Evolutionary conservation across 805 yeast genomes (phyloP).

Genomic region (Kluyveromyces starmeri): DNA sequence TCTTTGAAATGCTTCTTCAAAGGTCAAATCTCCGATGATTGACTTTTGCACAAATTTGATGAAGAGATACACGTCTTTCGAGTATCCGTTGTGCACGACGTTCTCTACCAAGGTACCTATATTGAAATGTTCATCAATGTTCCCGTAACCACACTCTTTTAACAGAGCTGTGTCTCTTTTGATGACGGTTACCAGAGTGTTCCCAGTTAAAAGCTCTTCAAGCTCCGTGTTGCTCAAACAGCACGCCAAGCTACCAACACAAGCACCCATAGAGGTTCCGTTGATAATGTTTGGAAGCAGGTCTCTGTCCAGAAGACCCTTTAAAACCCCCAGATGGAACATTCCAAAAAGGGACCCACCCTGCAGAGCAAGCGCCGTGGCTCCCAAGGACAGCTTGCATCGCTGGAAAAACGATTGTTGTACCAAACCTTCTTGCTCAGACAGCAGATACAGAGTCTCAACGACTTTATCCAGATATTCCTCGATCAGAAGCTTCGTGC

Average conservation of each 20-base stretch:
- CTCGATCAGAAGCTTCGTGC: constrained; percentile 84
- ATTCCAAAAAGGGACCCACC: constrained; percentile 94
- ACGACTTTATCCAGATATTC: constrained; percentile 51
- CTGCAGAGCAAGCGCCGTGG: constrained; percentile 82
- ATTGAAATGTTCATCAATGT: constrained; percentile 28
- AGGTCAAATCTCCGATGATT: constrained; percentile 74
- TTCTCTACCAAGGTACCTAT: constrained; percentile 65
- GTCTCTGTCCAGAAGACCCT: constrained; percentile 66
- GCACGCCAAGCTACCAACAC: constrained; percentile 81
- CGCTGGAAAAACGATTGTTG: constrained; percentile 72
- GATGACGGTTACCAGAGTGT: constrained; percentile 33
- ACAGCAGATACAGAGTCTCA: constrained; percentile 63
- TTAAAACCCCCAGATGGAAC: constrained; percentile 88
- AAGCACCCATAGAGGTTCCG: constrained; percentile 92
- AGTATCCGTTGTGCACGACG: constrained; percentile 69
- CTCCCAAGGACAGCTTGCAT: constrained; percentile 78
- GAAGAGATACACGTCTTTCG: constrained; percentile 75
- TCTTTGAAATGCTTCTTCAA: constrained; percentile 81
- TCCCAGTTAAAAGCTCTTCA: constrained; percentile 34
- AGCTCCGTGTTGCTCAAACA: constrained; percentile 62
- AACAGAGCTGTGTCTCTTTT: constrained; percentile 50
- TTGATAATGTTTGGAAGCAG: constrained; percentile 78
- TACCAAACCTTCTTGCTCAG: constrained; percentile 35
- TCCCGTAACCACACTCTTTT: constrained; percentile 40
- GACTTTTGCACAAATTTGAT: constrained; percentile 62